These are phyloP conservation scores for Tylopilus sp. DNA, from an alignment of 768 basidiomycete species.

Conservation along the genomic window DNA sequence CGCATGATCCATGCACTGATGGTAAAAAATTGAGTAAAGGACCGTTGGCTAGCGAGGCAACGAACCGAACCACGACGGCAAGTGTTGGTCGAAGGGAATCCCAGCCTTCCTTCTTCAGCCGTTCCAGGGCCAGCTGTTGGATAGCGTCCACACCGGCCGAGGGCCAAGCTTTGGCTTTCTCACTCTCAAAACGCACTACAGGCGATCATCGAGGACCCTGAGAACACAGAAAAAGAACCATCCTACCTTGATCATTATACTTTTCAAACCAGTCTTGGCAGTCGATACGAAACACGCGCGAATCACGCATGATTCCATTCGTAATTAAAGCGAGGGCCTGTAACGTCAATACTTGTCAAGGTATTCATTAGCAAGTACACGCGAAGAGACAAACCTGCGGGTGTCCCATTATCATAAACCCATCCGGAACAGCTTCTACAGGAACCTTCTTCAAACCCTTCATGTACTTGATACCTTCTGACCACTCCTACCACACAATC, in stretches of 20 bases:
- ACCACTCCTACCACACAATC: not conserved
- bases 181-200: not conserved
- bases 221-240: not conserved
- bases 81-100: not conserved
- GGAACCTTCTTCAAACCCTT: not conserved
- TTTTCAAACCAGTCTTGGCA: not conserved
- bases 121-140: not conserved
- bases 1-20: not conserved
- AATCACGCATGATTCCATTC: not conserved
- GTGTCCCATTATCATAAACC: not conserved
- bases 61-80: not conserved
- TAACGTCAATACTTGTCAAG: not conserved
- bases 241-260: not conserved
- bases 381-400: not conserved
- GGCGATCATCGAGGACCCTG: not conserved
- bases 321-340: not conserved
- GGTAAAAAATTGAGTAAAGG: not conserved
- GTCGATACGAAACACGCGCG: slow-evolving; percentile 1
- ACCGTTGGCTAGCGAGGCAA: not conserved
- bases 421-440: not conserved
- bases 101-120: not conserved
- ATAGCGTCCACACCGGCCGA: not conserved
- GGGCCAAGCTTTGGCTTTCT: not conserved
- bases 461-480: not conserved
- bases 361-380: not conserved